phyloP scores from a whole-genome alignment of 164 flowering plant genomes.

The Dillenia suffruticosa region DNA sequence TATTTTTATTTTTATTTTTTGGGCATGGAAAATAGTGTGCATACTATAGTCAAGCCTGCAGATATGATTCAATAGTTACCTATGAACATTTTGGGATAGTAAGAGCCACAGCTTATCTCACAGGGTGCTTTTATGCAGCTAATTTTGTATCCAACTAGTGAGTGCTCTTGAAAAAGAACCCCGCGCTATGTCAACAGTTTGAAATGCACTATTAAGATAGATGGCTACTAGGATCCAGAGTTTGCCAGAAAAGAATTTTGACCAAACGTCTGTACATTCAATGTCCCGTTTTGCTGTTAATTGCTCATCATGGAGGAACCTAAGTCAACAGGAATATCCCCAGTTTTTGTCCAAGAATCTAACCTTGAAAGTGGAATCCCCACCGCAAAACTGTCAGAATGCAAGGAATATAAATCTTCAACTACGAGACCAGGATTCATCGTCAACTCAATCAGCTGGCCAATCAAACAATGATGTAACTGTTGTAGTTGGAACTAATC shows the following conservation, averaged over 20 bases:
- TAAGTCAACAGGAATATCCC: constrained; percentile 25
- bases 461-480: constrained; percentile 39
- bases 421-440: constrained; percentile 46
- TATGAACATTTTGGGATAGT: too few relatives aligned
- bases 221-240: constrained; percentile 22
- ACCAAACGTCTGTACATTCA: constrained; percentile 18
- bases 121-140: too few relatives aligned
- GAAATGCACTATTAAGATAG: constrained; percentile 4
- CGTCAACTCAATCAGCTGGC: constrained; percentile 51
- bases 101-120: too few relatives aligned
- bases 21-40: too few relatives aligned
- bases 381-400: constrained; percentile 21
- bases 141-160: too few relatives aligned
- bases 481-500: constrained; percentile 22
- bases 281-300: constrained; percentile 23
- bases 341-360: constrained; percentile 27
- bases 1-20: too few relatives aligned
- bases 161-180: too few relatives aligned
- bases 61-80: too few relatives aligned
- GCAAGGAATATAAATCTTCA: constrained; percentile 36
- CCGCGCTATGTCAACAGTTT: background rate
- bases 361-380: constrained; percentile 39
- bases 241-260: constrained; percentile 22
- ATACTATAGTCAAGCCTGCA: too few relatives aligned
- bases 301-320: constrained; percentile 39